phyloP scores from a whole-genome alignment of 345 rosid species.

The Orychophragmus violaceus region DNA sequence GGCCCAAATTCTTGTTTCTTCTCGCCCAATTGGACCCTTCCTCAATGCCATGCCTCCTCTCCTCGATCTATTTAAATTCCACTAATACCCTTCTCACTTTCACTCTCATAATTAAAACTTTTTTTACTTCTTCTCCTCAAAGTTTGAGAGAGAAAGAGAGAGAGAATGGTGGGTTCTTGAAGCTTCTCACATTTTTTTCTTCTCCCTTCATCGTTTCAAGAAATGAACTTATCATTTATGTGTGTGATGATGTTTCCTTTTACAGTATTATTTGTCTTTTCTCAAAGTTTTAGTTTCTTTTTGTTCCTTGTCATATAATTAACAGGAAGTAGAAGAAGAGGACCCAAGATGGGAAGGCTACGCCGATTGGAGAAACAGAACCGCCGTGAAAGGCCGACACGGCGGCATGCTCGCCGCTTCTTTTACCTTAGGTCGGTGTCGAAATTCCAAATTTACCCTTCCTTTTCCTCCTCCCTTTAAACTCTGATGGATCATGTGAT shows the following conservation, averaged over 20 bases:
- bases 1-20: conserved; percentile 35
- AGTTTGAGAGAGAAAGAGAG: conserved; percentile 34
- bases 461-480: background rate
- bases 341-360: conserved; percentile 68
- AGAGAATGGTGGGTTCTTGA: conserved; percentile 59
- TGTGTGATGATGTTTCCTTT: conserved; percentile 12
- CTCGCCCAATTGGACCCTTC: conserved; percentile 33
- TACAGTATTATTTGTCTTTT: background rate
- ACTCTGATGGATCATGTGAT: conserved; percentile 15
- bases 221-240: conserved; percentile 7
- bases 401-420: conserved; percentile 78
- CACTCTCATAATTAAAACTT: conserved; percentile 4
- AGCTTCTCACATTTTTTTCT: conserved; percentile 14
- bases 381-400: conserved; percentile 56
- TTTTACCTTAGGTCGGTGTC: conserved; percentile 49
- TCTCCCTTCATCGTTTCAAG: background rate
- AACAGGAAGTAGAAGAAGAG: conserved; percentile 48
- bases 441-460: conserved; percentile 6
- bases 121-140: conserved; percentile 6
- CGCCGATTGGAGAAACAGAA: conserved; percentile 60
- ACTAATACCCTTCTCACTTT: conserved; percentile 32
- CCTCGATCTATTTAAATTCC: conserved; percentile 37
- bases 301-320: background rate
- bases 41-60: conserved; percentile 2
- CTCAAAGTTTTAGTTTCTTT: background rate